These are phyloP conservation scores for Golubevia pallescens DNA, from an alignment of 1,284 basidiomycete species.

Conservation along the genomic window DNA sequence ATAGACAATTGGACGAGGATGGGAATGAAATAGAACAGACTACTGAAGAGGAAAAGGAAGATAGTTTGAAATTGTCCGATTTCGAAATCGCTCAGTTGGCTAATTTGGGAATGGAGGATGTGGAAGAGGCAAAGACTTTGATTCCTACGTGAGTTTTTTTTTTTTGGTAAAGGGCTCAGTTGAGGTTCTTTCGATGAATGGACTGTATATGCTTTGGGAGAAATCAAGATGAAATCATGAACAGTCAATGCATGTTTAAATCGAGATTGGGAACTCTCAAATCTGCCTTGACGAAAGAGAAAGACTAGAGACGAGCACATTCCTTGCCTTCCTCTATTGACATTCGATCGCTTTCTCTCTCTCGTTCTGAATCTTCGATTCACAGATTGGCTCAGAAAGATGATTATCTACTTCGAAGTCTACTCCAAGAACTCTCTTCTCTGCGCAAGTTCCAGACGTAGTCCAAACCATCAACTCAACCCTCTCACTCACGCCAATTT, in stretches of 20 bases:
- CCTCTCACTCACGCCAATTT: no score
- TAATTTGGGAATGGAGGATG: constrained; percentile 49
- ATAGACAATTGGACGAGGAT: constrained; percentile 36
- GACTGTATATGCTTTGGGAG: no score
- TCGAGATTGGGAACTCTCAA: no score
- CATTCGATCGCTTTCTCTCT: not conserved
- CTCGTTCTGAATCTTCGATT: no score
- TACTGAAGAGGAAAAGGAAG: constrained; percentile 13
- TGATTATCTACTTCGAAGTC: constrained; percentile 37
- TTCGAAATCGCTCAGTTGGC: constrained; percentile 62
- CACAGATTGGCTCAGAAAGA: constrained; percentile 37
- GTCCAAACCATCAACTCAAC: no score
- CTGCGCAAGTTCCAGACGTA: constrained; percentile 27
- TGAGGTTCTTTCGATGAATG: no score
- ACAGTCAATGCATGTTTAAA: no score
- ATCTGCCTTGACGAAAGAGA: no score
- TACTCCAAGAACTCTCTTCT: constrained; percentile 45
- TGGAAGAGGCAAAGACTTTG: constrained; percentile 56
- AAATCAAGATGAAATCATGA: no score
- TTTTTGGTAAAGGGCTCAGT: no score
- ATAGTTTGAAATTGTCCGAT: constrained; percentile 38
- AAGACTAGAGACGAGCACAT: not conserved
- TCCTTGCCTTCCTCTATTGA: not conserved
- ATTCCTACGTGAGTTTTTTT: constrained; percentile 52
- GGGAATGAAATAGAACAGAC: constrained; percentile 13